Conservation (phyloP, 495 filamentous ascomycete genomes). For the Eremomyces bilateralis region DNA sequence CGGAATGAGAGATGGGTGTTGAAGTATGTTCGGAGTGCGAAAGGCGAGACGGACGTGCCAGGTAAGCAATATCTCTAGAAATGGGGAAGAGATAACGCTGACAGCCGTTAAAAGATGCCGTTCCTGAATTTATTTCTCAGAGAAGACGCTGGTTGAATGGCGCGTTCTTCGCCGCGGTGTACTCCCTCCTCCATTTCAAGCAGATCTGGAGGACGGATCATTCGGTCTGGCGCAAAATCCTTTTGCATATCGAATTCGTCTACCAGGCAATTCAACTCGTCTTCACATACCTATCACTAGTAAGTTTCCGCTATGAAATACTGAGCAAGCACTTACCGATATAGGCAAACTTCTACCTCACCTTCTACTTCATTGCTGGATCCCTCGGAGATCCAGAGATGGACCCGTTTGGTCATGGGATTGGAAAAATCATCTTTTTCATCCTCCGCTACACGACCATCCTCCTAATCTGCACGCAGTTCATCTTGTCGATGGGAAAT, state of each 20-base stretch:
- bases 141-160: constrained; percentile 94
- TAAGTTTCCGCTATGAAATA: not conserved
- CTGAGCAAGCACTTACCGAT: not conserved
- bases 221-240: constrained; percentile 64
- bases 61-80: constrained; percentile 27
- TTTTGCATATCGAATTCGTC: constrained; percentile 86
- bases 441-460: constrained; percentile 69
- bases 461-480: constrained; percentile 78
- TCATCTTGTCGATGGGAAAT: constrained; percentile 97
- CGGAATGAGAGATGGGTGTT: constrained; percentile 86
- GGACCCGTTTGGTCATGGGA: constrained; percentile 76
- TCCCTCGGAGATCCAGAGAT: constrained; percentile 62
- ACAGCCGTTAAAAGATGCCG: constrained; percentile 27
- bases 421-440: constrained; percentile 67
- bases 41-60: constrained; percentile 93
- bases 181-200: constrained; percentile 82
- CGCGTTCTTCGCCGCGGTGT: constrained; percentile 96
- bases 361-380: constrained; percentile 95
- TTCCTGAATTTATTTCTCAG: constrained; percentile 91
- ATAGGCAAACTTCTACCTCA: constrained; percentile 91
- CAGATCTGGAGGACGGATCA: constrained; percentile 94
- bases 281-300: constrained; percentile 93
- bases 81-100: not conserved
- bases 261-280: constrained; percentile 81
- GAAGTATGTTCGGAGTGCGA: constrained; percentile 90